Conservation (phyloP, 306 rosid genomes). For the Quercus bicolor region DNA sequence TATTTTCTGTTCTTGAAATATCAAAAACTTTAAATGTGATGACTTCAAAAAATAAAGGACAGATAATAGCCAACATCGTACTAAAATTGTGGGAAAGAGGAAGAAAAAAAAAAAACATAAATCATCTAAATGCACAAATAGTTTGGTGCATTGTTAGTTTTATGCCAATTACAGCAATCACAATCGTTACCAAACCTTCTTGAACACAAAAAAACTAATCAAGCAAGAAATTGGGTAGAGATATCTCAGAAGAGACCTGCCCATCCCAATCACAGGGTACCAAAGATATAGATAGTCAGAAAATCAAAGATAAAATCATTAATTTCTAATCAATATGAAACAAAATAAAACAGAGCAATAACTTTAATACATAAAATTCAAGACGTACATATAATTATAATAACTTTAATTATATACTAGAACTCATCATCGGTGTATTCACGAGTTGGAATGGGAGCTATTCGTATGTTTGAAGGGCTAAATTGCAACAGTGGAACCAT, state of each 20-base stretch:
- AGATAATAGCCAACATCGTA: too few species aligned
- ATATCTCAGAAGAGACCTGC: constrained; percentile 84
- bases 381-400: constrained; percentile 17
- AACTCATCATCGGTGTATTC: constrained; percentile 93
- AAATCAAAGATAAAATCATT: constrained; percentile 16
- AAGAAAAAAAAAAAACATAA: not conserved
- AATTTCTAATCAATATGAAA: not conserved
- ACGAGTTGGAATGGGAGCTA: constrained; percentile 87
- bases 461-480: constrained; percentile 64
- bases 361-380: not conserved
- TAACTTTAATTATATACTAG: constrained; percentile 31
- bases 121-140: not conserved
- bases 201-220: constrained; percentile 79
- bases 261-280: constrained; percentile 28
- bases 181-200: constrained; percentile 61
- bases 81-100: too few species aligned
- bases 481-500: constrained; percentile 38
- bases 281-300: constrained; percentile 20
- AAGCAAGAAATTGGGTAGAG: constrained; percentile 88
- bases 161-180: constrained; percentile 12
- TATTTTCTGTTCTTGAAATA: too few species aligned
- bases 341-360: not conserved
- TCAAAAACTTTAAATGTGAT: too few species aligned
- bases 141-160: constrained; percentile 14
- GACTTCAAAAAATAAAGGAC: too few species aligned